These are phyloP conservation scores for Rosellinia necatrix DNA, from an alignment of 2,329 filamentous ascomycete species.

Conservation along the genomic window DNA sequence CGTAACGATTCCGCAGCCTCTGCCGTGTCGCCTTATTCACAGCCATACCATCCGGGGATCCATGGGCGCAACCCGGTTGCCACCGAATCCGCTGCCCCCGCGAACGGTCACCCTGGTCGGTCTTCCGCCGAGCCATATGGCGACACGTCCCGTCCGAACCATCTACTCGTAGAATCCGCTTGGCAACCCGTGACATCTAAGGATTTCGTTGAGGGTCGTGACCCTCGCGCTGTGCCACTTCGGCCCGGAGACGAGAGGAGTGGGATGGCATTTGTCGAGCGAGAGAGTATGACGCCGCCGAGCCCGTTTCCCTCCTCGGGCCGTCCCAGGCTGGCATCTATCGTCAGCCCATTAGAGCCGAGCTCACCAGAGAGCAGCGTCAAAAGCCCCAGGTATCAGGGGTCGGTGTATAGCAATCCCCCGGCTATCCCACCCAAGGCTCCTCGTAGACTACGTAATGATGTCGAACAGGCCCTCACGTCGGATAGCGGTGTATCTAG, in stretches of 20 bases:
- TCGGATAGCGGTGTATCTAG: constrained; percentile 47
- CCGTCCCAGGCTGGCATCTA: constrained; percentile 16
- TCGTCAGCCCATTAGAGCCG: constrained; percentile 33
- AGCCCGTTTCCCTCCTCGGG: constrained; percentile 22
- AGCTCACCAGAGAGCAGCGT: constrained; percentile 25
- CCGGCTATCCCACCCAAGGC: constrained; percentile 34
- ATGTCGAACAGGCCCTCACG: constrained; percentile 47
- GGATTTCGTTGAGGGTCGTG: constrained; percentile 32
- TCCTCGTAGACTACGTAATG: constrained; percentile 35
- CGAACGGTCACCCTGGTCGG: background rate
- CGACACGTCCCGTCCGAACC: background rate
- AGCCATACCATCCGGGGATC: constrained; percentile 41
- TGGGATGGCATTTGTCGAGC: constrained; percentile 47
- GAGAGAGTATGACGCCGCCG: constrained; percentile 48
- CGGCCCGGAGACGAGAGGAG: constrained; percentile 48
- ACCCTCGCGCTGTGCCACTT: constrained; percentile 44
- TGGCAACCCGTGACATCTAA: constrained; percentile 8
- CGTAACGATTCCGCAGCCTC: constrained; percentile 19
- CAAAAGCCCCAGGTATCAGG: constrained; percentile 17
- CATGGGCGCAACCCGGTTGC: constrained; percentile 13
- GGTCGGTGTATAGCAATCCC: constrained; percentile 22
- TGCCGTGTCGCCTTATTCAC: constrained; percentile 18
- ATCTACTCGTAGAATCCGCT: constrained; percentile 36
- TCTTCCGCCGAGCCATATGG: constrained; percentile 7
- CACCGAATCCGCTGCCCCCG: background rate